These are phyloP conservation scores for Kockiozyma suomiensis DNA, from an alignment of 805 yeast species.

Conservation along the genomic window DNA sequence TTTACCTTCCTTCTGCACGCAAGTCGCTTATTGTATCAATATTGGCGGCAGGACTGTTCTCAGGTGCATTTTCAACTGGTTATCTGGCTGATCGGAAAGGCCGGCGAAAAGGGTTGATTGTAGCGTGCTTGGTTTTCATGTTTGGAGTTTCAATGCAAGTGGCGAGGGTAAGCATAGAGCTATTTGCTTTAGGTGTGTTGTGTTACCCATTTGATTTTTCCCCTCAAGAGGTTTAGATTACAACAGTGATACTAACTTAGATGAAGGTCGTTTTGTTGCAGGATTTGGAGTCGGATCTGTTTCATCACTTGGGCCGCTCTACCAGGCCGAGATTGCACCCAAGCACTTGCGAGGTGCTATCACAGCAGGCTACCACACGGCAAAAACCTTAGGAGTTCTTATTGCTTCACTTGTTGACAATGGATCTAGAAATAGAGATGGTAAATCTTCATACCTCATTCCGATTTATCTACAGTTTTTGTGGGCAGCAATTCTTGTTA, in stretches of 20 bases:
- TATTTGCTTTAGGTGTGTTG: conserved; percentile 61
- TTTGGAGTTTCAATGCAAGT: conserved; percentile 85
- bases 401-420: conserved; percentile 72
- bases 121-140: conserved; percentile 74
- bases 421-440: conserved; percentile 58
- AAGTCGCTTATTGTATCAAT: conserved; percentile 26
- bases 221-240: no score
- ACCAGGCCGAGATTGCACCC: conserved; percentile 79
- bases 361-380: conserved; percentile 74
- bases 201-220: no score
- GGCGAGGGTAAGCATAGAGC: conserved; percentile 76
- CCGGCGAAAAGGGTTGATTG: conserved; percentile 39
- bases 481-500: conserved; percentile 60
- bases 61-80: conserved; percentile 28
- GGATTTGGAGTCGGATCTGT: conserved; percentile 79
- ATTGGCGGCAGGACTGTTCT: conserved; percentile 19
- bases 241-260: conserved; percentile 27
- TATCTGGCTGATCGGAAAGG: conserved; percentile 21
- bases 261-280: conserved; percentile 56
- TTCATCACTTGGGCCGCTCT: conserved; percentile 74
- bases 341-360: conserved; percentile 77
- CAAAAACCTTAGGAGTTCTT: conserved; percentile 71
- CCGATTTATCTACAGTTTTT: conserved; percentile 74
- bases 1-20: conserved; percentile 14
- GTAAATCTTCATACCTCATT: conserved; percentile 66